phyloP scores from a whole-genome alignment of 805 yeast genomes.

The Spathaspora passalidarum region DNA sequence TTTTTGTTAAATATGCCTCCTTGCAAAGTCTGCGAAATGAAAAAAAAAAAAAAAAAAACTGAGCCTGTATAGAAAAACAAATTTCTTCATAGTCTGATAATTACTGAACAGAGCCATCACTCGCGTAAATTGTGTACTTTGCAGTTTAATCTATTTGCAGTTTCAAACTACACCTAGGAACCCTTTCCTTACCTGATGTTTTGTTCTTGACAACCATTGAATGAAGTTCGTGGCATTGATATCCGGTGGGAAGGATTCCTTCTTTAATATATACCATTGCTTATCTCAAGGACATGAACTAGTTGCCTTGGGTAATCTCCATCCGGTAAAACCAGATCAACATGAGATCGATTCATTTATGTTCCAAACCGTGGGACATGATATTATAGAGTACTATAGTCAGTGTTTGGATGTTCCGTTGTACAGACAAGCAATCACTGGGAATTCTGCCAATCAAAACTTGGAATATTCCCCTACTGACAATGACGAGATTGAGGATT shows the following conservation, averaged over 20 bases:
- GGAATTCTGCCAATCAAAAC: conserved; percentile 58
- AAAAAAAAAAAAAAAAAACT: background rate
- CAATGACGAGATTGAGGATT: conserved; percentile 86
- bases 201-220: background rate
- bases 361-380: conserved; percentile 98
- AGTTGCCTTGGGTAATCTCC: conserved; percentile 79
- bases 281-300: conserved; percentile 81
- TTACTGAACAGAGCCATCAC: background rate
- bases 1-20: conserved; percentile 2
- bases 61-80: conserved; percentile 1
- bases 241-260: conserved; percentile 96
- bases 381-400: conserved; percentile 60
- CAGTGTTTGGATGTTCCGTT: conserved; percentile 79
- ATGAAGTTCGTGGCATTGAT: conserved; percentile 93
- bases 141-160: background rate
- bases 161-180: background rate
- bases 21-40: background rate
- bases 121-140: background rate
- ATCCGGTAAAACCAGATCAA: conserved; percentile 33
- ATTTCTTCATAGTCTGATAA: background rate
- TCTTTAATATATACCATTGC: conserved; percentile 85
- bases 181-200: background rate
- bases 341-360: conserved; percentile 87
- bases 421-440: conserved; percentile 63
- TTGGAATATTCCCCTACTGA: conserved; percentile 68